Evolutionary conservation across 352 stramenopile species (phyloP).

Genomic region (Phytophthora hibernalis): DNA sequence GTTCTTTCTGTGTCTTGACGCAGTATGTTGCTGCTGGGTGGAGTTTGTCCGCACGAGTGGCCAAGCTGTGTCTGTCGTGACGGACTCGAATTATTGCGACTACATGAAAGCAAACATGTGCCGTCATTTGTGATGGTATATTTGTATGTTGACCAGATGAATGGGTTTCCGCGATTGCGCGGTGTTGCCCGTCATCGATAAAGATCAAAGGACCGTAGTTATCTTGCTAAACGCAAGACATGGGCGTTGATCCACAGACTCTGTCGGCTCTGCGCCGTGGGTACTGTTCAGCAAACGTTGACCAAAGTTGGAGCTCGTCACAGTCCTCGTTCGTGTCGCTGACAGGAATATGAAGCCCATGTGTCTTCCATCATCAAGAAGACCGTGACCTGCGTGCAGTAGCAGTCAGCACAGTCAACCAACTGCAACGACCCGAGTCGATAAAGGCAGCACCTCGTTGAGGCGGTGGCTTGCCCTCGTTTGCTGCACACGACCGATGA

Average conservation of each 20-base stretch:
- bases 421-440: neutral
- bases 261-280: neutral
- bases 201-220: neutral
- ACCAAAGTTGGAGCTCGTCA: slow-evolving; percentile 17
- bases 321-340: slow-evolving; percentile 6
- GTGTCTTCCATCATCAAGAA: slow-evolving; percentile 12
- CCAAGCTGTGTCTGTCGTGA: too few species aligned
- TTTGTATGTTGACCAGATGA: slow-evolving; percentile 34
- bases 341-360: slow-evolving; percentile 4
- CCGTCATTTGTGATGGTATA: neutral
- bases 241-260: neutral
- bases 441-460: neutral
- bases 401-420: too few species aligned
- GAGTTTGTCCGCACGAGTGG: neutral
- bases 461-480: neutral
- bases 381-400: slow-evolving; percentile 6
- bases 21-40: neutral
- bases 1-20: neutral
- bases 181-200: neutral
- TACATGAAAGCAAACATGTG: neutral
- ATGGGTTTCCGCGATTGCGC: neutral
- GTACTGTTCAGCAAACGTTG: neutral
- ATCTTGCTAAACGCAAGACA: neutral
- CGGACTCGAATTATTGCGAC: neutral
- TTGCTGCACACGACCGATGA: neutral